Percentiles rank a stretch among this genome's conserved stretches.
Evolutionary conservation across 176 grass and related monocot genomes (phyloP).

Genomic region (Tillandsia leiboldiana): DNA sequence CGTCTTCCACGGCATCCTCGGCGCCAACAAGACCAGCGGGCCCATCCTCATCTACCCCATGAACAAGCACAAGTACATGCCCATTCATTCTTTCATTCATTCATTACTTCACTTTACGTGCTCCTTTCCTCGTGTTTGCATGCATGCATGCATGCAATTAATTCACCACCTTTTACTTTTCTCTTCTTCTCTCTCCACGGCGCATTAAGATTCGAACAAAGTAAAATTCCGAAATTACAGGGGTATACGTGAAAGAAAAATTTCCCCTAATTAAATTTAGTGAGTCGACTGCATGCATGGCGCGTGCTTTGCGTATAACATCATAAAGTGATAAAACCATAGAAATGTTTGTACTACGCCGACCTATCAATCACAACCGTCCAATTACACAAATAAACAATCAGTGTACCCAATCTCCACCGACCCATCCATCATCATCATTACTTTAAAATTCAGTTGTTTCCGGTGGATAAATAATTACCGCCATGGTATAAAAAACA

Average conservation of each 20-base stretch:
- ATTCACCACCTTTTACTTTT: neutral
- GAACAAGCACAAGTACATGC: conserved; percentile 73
- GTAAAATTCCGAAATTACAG: too few species aligned
- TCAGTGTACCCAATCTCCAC: conserved; percentile 6
- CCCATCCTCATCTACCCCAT: conserved; percentile 99
- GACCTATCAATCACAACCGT: neutral
- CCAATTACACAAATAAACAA: conserved; percentile 9
- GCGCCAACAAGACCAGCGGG: conserved; percentile 46
- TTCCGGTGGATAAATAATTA: conserved; percentile 11
- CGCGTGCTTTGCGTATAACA: too few species aligned
- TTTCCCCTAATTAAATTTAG: too few species aligned
- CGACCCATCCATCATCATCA: conserved; percentile 17
- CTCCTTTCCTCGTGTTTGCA: neutral
- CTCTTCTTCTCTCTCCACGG: neutral
- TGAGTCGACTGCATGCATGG: too few species aligned
- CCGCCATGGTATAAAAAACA: too few species aligned
- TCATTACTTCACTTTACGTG: neutral
- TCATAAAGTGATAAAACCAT: too few species aligned
- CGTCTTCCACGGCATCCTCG: conserved; percentile 73
- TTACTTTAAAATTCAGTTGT: conserved; percentile 9
- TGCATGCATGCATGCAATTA: conserved; percentile 8
- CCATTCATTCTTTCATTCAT: too few species aligned
- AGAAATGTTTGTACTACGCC: too few species aligned
- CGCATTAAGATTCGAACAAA: too few species aligned
- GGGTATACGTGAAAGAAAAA: too few species aligned